Conservation (phyloP, 2,329 filamentous ascomycete species). For the Verticillium dahliae region DNA sequence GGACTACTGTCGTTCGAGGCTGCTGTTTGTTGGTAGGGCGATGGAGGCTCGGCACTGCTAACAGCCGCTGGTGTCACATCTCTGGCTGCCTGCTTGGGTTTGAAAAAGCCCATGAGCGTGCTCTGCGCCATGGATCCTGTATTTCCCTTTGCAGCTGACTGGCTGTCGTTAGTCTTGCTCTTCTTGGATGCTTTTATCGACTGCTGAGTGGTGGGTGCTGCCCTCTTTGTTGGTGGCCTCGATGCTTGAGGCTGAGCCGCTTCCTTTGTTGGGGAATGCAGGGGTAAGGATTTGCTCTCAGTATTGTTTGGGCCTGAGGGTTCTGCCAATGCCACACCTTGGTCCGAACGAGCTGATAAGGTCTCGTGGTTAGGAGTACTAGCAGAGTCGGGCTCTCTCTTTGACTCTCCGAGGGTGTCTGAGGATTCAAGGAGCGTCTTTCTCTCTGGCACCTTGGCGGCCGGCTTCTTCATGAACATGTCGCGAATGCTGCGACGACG, state of each 20-base stretch:
- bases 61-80: neutral
- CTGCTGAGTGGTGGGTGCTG: constrained; percentile 3
- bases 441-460: constrained; percentile 11
- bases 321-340: neutral
- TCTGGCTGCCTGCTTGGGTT: constrained; percentile 37
- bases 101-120: constrained; percentile 76
- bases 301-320: neutral
- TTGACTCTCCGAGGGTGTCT: neutral
- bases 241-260: constrained; percentile 1
- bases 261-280: constrained; percentile 28
- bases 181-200: constrained; percentile 28
- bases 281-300: constrained; percentile 5
- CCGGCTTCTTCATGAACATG: constrained; percentile 70
- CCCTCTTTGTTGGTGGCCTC: constrained; percentile 11
- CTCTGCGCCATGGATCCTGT: constrained; percentile 33
- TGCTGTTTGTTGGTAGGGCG: neutral
- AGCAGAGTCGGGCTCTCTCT: neutral
- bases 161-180: constrained; percentile 17
- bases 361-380: neutral
- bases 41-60: neutral
- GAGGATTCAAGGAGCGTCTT: constrained; percentile 5
- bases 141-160: constrained; percentile 21
- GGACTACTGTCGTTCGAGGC: neutral
- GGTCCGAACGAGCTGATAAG: neutral
- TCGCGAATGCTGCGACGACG: constrained; percentile 80